Percentiles rank a stretch among this genome's conserved stretches.
phyloP scores from a whole-genome alignment of 805 yeast species.

The Metschnikowia henanensis region DNA sequence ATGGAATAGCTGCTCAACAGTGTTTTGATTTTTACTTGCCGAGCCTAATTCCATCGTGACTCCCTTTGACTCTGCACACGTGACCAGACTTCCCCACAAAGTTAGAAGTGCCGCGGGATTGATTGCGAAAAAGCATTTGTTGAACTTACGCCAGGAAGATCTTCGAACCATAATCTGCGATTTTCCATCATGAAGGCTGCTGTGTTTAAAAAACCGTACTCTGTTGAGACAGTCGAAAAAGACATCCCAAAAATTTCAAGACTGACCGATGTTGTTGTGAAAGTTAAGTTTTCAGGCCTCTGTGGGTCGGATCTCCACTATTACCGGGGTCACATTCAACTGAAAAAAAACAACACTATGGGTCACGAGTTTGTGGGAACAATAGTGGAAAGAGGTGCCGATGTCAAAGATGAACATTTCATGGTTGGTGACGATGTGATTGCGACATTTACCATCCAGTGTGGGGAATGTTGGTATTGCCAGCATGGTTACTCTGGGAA shows the following conservation, averaged over 20 bases:
- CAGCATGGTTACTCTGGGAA: constrained; percentile 53
- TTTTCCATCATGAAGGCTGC: constrained; percentile 48
- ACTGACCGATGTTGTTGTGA: constrained; percentile 47
- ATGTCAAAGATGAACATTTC: constrained; percentile 27
- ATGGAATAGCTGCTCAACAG: constrained; percentile 3
- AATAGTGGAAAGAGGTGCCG: constrained; percentile 40
- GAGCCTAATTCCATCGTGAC: too few relatives aligned
- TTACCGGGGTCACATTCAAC: constrained; percentile 50
- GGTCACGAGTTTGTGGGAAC: constrained; percentile 55
- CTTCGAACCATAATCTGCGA: background rate
- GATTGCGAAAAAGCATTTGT: too few relatives aligned
- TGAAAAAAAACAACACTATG: constrained; percentile 37
- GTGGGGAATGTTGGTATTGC: constrained; percentile 63
- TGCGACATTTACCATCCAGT: constrained; percentile 51
- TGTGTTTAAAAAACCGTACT: constrained; percentile 45
- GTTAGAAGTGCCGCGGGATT: background rate
- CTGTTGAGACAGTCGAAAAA: constrained; percentile 38
- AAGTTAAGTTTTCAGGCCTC: constrained; percentile 47
- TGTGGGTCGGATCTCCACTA: constrained; percentile 59
- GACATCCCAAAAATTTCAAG: constrained; percentile 39
- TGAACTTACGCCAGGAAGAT: too few relatives aligned
- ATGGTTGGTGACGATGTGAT: constrained; percentile 46
- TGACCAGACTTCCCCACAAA: constrained; percentile 1
- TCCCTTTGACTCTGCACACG: too few relatives aligned
- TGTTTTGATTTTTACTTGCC: background rate